Evolutionary conservation across 192 early-diverging fungal species (phyloP), one percentile per base, ranked within the genome.

Genomic region (Endogone sp.): DNA sequence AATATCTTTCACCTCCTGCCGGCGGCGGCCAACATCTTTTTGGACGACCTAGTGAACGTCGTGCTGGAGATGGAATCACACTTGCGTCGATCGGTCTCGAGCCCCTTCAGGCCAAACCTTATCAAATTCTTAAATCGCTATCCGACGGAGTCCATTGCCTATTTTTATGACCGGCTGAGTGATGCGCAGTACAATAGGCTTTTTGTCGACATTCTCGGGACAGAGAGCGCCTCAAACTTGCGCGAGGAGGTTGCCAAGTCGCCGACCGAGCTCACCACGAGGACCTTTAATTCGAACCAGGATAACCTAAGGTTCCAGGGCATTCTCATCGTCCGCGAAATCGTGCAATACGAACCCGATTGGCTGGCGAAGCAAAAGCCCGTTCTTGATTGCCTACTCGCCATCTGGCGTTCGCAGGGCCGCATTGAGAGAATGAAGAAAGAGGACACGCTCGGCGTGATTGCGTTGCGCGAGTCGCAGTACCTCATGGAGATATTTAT

Each of bases 1-100:
- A 89, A 98, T 62, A 90, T 99, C 0, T 98, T 99, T 72, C 91
- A 95, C 69, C 75, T 98, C 61, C 77, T 99, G 29, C 98, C 97
- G 2, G 75, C 94, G 28, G 86, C 93, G 0, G 98, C 98, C 16
- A 83, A 93, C 80, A 81, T 96, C 22, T 96, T 98, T 65, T 81
- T 99, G 82, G 93, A 93, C 56, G 93, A 98, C 23, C 75, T 99
- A 26, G 92, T 99, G 16, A 88, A 89, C 3, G 86, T 89, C 16
- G 93, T 98, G 1, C 72, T 98, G 4, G 89, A 94, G 8, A 81
- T 99, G 78, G 98, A 99, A 71, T 67, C 81, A 6, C 83, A 90
- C 54, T 69, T 98, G 55, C 84, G 91, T 30, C 89, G 98, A 54
- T 85, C 89, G 4, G 77, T 86, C 56, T 95, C 96, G 2, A 97